These are phyloP conservation scores for Hanseniaspora nectarophila DNA, from an alignment of 805 yeast genomes.

Conservation along the genomic window DNA sequence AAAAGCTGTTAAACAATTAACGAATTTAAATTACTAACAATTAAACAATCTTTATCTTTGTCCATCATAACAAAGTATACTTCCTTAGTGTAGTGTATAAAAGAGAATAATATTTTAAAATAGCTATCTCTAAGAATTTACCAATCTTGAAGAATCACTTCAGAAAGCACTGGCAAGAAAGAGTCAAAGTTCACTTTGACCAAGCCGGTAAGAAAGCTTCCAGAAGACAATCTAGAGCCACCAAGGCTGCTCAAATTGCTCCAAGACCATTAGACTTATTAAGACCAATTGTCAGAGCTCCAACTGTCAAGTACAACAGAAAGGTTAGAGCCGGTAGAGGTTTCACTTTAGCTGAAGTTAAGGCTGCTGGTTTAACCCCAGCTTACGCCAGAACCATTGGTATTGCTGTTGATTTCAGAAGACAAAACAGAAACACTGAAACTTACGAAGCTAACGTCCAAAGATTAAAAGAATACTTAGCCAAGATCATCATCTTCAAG, in stretches of 20 bases:
- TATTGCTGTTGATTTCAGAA: slow-evolving; percentile 98
- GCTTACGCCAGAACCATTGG: slow-evolving; percentile 98
- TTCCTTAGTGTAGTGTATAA: neutral
- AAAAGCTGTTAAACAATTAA: neutral
- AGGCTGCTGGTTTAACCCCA: slow-evolving; percentile 89
- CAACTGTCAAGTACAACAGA: slow-evolving; percentile 98
- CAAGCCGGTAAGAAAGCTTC: slow-evolving; percentile 99
- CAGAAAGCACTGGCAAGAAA: slow-evolving; percentile 99
- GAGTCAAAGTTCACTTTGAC: slow-evolving; percentile 99
- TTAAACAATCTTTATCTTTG: neutral
- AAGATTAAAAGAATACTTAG: slow-evolving; percentile 91
- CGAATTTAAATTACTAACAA: slow-evolving; percentile 3
- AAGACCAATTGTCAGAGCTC: slow-evolving; percentile 97
- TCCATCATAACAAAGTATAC: neutral
- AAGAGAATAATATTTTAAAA: slow-evolving; percentile 16
- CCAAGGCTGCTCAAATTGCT: slow-evolving; percentile 88
- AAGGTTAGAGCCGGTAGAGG: slow-evolving; percentile 99
- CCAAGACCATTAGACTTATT: slow-evolving; percentile 95
- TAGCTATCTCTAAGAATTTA: slow-evolving; percentile 97
- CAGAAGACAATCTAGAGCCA: slow-evolving; percentile 88
- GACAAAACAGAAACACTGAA: slow-evolving; percentile 96
- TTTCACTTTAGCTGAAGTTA: slow-evolving; percentile 93
- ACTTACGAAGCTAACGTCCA: slow-evolving; percentile 87
- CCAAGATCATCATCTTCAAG: slow-evolving; percentile 93
- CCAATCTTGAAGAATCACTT: slow-evolving; percentile 99